These are phyloP conservation scores for Condylostoma magnum DNA, from an alignment of 169 alveolate species.

Conservation along the genomic window DNA sequence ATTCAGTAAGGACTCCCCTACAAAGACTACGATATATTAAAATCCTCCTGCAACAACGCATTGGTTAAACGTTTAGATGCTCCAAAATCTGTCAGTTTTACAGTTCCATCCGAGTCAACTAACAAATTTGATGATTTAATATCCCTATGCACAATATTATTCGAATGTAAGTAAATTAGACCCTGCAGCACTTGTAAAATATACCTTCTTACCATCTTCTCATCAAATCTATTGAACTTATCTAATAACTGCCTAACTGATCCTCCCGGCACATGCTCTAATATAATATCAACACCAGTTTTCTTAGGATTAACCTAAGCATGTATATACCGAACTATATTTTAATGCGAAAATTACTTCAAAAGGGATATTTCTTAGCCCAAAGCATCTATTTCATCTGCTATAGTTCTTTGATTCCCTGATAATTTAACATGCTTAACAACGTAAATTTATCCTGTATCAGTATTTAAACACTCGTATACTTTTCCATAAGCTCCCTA, in stretches of 20 bases:
- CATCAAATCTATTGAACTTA: conserved; percentile 22
- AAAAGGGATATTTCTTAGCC: conserved; percentile 34
- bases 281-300: conserved; percentile 28
- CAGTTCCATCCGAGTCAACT: conserved; percentile 69
- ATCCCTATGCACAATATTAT: conserved; percentile 81
- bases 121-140: conserved; percentile 84
- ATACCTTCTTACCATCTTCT: conserved; percentile 26
- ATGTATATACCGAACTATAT: conserved; percentile 40
- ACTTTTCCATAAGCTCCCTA: conserved; percentile 54
- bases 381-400: conserved; percentile 11
- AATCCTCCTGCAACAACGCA: conserved; percentile 34
- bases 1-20: conserved; percentile 87
- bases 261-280: conserved; percentile 44
- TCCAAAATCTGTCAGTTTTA: conserved; percentile 68
- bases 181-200: conserved; percentile 61
- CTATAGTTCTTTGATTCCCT: conserved; percentile 25
- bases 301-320: background rate
- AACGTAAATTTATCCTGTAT: conserved; percentile 37
- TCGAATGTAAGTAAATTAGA: conserved; percentile 68
- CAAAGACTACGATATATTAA: conserved; percentile 41
- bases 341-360: conserved; percentile 36
- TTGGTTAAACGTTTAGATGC: conserved; percentile 29
- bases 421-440: conserved; percentile 39
- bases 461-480: conserved; percentile 40
- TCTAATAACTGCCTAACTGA: conserved; percentile 32